Conservation (phyloP, 2,329 filamentous ascomycete species). For the Alternaria triticimaculans region DNA sequence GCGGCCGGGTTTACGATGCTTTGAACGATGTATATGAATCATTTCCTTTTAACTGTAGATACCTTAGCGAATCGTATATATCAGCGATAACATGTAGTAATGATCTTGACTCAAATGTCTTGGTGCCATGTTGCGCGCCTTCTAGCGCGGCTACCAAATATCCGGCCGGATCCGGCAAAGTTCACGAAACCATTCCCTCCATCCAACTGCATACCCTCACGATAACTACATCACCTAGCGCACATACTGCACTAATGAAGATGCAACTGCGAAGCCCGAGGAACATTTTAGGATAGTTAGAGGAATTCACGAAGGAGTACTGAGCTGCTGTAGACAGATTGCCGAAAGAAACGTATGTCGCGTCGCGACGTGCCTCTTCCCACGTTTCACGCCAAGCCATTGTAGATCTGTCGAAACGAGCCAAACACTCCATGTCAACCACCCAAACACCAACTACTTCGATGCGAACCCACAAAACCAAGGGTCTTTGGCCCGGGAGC, state of each 20-base stretch:
- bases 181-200: neutral
- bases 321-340: neutral
- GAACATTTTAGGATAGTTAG: fast-evolving
- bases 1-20: slow-evolving; percentile 5
- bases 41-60: neutral
- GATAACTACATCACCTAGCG: neutral
- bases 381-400: slow-evolving; percentile 5
- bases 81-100: neutral
- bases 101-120: neutral
- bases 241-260: neutral
- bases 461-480: neutral
- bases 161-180: neutral
- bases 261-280: neutral
- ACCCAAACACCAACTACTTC: neutral
- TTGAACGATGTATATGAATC: neutral
- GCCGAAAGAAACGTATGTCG: neutral
- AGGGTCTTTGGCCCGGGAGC: neutral
- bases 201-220: neutral
- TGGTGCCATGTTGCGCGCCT: neutral
- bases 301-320: neutral
- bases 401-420: neutral
- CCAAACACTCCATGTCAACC: neutral
- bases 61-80: slow-evolving; percentile 6
- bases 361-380: neutral
- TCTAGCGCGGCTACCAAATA: neutral